Evolutionary conservation across 1,284 basidiomycete genomes (phyloP).

Genomic region (Singerocomus inundabilis): DNA sequence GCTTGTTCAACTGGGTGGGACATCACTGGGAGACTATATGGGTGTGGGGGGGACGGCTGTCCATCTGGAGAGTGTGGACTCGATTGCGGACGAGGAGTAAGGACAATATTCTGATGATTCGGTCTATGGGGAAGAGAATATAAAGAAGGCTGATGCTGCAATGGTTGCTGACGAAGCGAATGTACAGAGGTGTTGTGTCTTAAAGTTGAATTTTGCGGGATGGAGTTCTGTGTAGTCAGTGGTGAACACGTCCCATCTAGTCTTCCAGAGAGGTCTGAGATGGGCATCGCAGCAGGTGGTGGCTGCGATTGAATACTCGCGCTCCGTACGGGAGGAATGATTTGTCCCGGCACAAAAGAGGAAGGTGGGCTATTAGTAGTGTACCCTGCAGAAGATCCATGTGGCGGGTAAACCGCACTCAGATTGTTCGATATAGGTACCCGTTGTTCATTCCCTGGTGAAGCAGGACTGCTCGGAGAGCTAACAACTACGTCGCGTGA

Average conservation of each 20-base stretch:
- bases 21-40: slow-evolving; percentile 8
- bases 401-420: slow-evolving; percentile 13
- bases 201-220: slow-evolving; percentile 9
- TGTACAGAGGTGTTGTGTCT: slow-evolving; percentile 28
- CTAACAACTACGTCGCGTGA: slow-evolving; percentile 6
- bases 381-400: slow-evolving; percentile 21
- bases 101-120: slow-evolving; percentile 8
- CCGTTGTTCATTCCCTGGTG: slow-evolving; percentile 27
- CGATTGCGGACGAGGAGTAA: slow-evolving; percentile 6
- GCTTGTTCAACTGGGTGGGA: slow-evolving; percentile 32
- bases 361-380: slow-evolving; percentile 23
- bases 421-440: slow-evolving; percentile 21
- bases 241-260: slow-evolving; percentile 18
- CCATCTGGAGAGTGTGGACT: slow-evolving; percentile 5
- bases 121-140: slow-evolving; percentile 19
- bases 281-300: slow-evolving; percentile 16
- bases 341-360: slow-evolving; percentile 38
- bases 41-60: slow-evolving; percentile 8
- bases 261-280: slow-evolving; percentile 15
- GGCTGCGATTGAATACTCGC: slow-evolving; percentile 37
- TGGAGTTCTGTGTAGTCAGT: slow-evolving; percentile 11
- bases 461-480: slow-evolving; percentile 10
- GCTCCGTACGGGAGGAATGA: slow-evolving; percentile 43
- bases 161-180: slow-evolving; percentile 28
- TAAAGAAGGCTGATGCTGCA: slow-evolving; percentile 34